Base-by-base conservation (phyloP, 371 early-diverging fungal genomes). In the Mucor piriformis region DNA sequence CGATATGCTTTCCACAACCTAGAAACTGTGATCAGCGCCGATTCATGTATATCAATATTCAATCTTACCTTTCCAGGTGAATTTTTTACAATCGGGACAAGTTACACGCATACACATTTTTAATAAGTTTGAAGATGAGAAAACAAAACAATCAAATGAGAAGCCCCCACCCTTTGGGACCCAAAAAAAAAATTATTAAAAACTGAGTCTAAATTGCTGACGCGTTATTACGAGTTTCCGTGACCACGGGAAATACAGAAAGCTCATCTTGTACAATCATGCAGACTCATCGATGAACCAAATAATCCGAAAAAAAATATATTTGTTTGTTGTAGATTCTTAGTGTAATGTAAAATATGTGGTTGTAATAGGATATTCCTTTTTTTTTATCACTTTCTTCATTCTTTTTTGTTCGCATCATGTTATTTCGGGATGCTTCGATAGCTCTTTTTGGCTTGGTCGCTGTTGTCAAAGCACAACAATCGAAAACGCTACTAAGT, bases 21-120 rank as follows among this genome's bases (percentile, higher is more conserved):
- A n/a, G n/a, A n/a, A n/a, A n/a, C n/a, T n/a, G n/a, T n/a, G n/a
- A n/a, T n/a, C n/a, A n/a, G n/a, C n/a, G n/a, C n/a, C n/a, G n/a
- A n/a, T n/a, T n/a, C n/a, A n/a, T n/a, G n/a, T n/a, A n/a, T n/a
- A n/a, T n/a, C n/a, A n/a, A n/a, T n/a, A n/a, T n/a, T n/a, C n/a
- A n/a, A n/a, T n/a, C n/a, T n/a, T 64, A 71, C 72, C 72, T 6
- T 52, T 56, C 72, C 72, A 71, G n/a, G 72, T 71, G 25, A 51
- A 61, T 54, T 71, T 71, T 4, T 53, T 37, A 43, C 72, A 71
- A 7, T 64, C 49, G 27, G 29, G 10, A 67, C 72, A 71, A 54
- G 62, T 60, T 51, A 42, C 44, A 50, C 64, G 60, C 38, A 37
- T 57, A 50, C 72, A 71, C 72, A 71, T 71, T 54, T 67, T 63